Base-by-base conservation (phyloP, 805 yeast genomes). In the Debaryomyces hansenii region DNA sequence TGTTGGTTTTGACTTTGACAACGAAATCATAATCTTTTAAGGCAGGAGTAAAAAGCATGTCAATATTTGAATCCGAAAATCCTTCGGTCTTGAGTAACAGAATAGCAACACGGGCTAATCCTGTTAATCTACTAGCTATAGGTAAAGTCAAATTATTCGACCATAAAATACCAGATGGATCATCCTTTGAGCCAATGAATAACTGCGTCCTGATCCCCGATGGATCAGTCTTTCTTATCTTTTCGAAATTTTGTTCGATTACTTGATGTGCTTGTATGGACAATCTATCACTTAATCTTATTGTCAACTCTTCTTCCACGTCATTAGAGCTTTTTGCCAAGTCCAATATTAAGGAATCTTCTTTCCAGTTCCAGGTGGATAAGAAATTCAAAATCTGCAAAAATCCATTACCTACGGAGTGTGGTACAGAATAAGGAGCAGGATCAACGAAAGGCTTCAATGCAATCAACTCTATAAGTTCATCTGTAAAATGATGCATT, bases 361-460 rank as follows among this genome's bases (percentile, higher is more conserved):
- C 95, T 56, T 81, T 85, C 99, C 99, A 94, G 64, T 94, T 90
- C 99, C 99, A 94, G 37, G 67, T 68, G 20, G 96, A 77, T 38
- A 94, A 63, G 57, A 85, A 87, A 40, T 79, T 72, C 33, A 94
- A 62, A 10, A 84, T 78, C 48, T 94, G 83, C 48, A 88, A 69
- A 61, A 94, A 90, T 5, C 96, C 99, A 45, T 85, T 78, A 51
- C 83, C 84, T 7, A 85, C 82, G 45, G 92, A 83, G 21, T 85
- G 80, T 3, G 99, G 98, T 1, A 82, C 77, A 1, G 82, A 75
- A 67, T 79, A 91, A n/a, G 97, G 96, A 0, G 87, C 83, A 7
- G 91, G 84, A 59, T 90, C 95, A 39, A 90, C 85, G 69, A 92
- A 94, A 15, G 89, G 88, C 55, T 86, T 83, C 51, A 90, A 71